These are phyloP conservation scores for Heritiera fomes DNA, from an alignment of 345 rosid genomes.

Conservation along the genomic window DNA sequence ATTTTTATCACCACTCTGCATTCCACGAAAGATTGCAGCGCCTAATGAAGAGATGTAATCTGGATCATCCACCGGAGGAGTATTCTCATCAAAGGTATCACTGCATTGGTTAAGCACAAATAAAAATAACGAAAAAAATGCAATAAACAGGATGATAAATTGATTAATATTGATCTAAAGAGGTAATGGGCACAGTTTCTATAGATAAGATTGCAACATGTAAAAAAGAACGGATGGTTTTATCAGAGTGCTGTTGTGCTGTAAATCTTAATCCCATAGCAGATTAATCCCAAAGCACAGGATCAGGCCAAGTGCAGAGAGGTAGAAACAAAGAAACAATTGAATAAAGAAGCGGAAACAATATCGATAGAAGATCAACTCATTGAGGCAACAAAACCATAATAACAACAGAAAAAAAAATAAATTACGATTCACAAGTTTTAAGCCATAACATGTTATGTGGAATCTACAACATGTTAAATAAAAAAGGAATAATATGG, in stretches of 20 bases:
- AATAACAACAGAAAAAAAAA: not conserved
- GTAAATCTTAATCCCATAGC: not conserved
- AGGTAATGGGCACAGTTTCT: constrained; percentile 1
- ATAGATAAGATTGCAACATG: not conserved
- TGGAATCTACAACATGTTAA: constrained; percentile 1
- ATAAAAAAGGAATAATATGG: not conserved
- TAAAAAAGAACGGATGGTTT: not conserved
- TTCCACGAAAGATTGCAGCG: constrained; percentile 63
- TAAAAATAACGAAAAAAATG: not conserved
- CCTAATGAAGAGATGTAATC: constrained; percentile 68
- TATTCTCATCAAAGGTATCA: constrained; percentile 79
- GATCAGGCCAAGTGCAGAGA: not conserved
- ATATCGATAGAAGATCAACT: not conserved
- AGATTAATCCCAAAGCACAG: not conserved
- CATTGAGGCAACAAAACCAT: not conserved
- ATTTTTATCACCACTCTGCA: constrained; percentile 66
- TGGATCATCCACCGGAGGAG: constrained; percentile 69
- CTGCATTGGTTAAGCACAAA: constrained; percentile 38
- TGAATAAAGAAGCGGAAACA: constrained; percentile 2
- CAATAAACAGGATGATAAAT: not conserved
- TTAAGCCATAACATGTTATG: not conserved
- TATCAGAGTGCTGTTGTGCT: not conserved
- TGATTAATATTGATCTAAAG: not conserved
- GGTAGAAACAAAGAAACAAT: not conserved
- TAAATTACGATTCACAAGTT: not conserved